Conservation (phyloP, 2,329 filamentous ascomycete genomes). For the Orbilia quercus region DNA sequence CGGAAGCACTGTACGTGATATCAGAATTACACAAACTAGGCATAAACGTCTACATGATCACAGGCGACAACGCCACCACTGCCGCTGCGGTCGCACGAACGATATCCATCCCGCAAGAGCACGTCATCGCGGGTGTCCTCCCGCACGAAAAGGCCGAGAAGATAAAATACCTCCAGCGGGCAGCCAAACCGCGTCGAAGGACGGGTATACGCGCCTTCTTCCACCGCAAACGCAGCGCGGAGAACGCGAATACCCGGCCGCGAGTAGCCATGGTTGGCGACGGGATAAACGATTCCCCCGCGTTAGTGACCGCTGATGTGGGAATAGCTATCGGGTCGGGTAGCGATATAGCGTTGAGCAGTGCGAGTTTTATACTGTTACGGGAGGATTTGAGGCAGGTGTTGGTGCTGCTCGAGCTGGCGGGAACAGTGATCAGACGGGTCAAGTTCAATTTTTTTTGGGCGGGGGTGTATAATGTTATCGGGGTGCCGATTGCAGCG, state of each 20-base stretch:
- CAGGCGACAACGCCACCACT: conserved; percentile 88
- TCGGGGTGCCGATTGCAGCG: conserved; percentile 82
- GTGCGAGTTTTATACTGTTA: conserved; percentile 82
- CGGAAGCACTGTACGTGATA: conserved; percentile 76
- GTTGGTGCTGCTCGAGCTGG: conserved; percentile 78
- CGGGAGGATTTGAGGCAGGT: conserved; percentile 76
- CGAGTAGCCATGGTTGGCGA: conserved; percentile 87
- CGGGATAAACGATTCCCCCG: conserved; percentile 86
- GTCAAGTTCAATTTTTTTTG: conserved; percentile 88
- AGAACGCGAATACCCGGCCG: conserved; percentile 60
- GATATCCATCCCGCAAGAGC: conserved; percentile 77
- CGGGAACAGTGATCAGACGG: conserved; percentile 76
- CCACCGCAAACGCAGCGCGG: conserved; percentile 31
- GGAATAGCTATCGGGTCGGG: conserved; percentile 84
- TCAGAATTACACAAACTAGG: conserved; percentile 72
- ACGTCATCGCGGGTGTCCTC: conserved; percentile 87
- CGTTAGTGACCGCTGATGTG: conserved; percentile 81
- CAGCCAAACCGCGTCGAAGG: conserved; percentile 39
- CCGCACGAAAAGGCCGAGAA: conserved; percentile 83
- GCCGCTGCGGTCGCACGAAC: conserved; percentile 80
- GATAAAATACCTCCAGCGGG: conserved; percentile 73
- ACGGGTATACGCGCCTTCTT: conserved; percentile 29
- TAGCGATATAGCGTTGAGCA: conserved; percentile 83
- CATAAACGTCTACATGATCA: conserved; percentile 88
- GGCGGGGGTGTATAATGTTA: conserved; percentile 83